phyloP scores from a whole-genome alignment of 768 basidiomycete genomes.

The Imleria badia region DNA sequence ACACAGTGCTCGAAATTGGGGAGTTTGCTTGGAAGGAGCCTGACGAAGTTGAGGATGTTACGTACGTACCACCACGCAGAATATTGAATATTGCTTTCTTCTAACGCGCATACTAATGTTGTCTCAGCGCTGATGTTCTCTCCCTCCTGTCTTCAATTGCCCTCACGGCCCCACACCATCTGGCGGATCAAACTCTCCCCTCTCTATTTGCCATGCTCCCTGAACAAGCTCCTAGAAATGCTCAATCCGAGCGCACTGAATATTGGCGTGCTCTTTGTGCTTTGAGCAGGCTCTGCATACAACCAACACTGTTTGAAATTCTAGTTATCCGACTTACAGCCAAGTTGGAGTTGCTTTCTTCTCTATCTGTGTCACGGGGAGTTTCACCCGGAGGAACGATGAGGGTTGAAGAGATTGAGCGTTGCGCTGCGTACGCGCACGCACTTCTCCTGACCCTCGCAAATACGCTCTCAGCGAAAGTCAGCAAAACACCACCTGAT shows the following conservation, averaged over 20 bases:
- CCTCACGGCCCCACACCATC: constrained; percentile 53
- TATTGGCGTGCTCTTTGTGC: constrained; percentile 69
- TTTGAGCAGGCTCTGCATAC: constrained; percentile 70
- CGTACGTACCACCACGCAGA: constrained; percentile 29
- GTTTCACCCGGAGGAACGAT: neutral
- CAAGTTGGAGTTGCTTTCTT: constrained; percentile 72
- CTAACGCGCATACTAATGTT: neutral
- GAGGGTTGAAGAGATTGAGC: constrained; percentile 47
- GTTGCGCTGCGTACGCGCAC: constrained; percentile 80
- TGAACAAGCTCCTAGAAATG: constrained; percentile 55
- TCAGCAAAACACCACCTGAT: constrained; percentile 46
- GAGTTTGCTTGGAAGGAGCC: constrained; percentile 55
- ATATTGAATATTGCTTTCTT: neutral
- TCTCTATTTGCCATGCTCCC: constrained; percentile 77
- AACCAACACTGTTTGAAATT: constrained; percentile 78
- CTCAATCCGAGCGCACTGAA: constrained; percentile 52
- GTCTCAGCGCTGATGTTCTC: constrained; percentile 54
- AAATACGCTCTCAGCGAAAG: constrained; percentile 57
- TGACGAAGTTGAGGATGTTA: constrained; percentile 55
- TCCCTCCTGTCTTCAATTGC: constrained; percentile 66
- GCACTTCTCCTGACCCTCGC: constrained; percentile 73
- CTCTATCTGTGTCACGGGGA: constrained; percentile 24
- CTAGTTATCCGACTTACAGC: constrained; percentile 75
- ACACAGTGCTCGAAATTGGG: constrained; percentile 73
- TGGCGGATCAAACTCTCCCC: constrained; percentile 77